Percentiles rank a stretch among this genome's conserved stretches.
These are phyloP conservation scores for Gymnopilus dilepis DNA, from an alignment of 768 basidiomycete genomes.

Conservation along the genomic window DNA sequence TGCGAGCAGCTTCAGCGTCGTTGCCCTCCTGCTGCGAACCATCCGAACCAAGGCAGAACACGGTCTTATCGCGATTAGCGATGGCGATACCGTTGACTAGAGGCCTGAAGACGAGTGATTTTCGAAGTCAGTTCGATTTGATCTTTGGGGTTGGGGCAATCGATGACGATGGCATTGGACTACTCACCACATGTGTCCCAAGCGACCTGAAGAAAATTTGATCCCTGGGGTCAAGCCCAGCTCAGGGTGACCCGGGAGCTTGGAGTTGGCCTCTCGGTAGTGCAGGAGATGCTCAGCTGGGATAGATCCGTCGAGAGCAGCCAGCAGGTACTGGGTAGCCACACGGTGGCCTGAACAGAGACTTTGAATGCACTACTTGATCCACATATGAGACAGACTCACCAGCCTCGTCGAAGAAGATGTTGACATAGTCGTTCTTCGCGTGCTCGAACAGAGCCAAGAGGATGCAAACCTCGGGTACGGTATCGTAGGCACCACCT, in stretches of 20 bases:
- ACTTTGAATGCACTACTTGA: not conserved
- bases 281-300: slow-evolving; percentile 79
- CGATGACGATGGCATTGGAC: not conserved
- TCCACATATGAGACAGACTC: slow-evolving; percentile 24
- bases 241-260: slow-evolving; percentile 90
- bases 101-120: slow-evolving; percentile 46
- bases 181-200: slow-evolving; percentile 84
- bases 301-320: slow-evolving; percentile 75
- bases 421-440: slow-evolving; percentile 63
- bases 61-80: slow-evolving; percentile 75
- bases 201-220: slow-evolving; percentile 92
- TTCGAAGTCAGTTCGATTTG: slow-evolving; percentile 1
- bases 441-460: slow-evolving; percentile 72
- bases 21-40: slow-evolving; percentile 93
- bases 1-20: slow-evolving; percentile 87
- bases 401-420: slow-evolving; percentile 87
- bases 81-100: slow-evolving; percentile 85
- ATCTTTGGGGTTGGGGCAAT: not conserved
- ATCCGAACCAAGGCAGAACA: slow-evolving; percentile 88
- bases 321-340: slow-evolving; percentile 85
- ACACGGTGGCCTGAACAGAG: slow-evolving; percentile 75
- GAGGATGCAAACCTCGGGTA: slow-evolving; percentile 84
- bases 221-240: slow-evolving; percentile 90
- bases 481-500: slow-evolving; percentile 77
- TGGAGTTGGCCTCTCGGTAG: slow-evolving; percentile 86